phyloP scores from a whole-genome alignment of 208 protist species.

The Wallacemonas sp. region DNA sequence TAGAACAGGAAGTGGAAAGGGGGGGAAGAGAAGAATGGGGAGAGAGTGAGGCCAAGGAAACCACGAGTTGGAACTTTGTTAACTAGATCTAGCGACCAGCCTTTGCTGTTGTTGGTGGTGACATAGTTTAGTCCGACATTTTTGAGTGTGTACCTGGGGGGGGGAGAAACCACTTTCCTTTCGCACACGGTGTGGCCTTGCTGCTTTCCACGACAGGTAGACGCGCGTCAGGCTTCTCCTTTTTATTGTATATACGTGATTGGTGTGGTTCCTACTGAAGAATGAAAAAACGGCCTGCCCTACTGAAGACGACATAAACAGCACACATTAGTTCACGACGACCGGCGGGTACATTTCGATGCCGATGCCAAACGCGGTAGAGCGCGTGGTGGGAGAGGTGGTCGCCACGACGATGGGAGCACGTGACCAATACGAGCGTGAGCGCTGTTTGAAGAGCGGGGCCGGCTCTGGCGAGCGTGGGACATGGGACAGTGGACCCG shows the following conservation, averaged over 20 bases:
- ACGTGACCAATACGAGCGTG: slow-evolving; percentile 40
- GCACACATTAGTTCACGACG: slow-evolving; percentile 6
- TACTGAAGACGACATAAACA: slow-evolving; percentile 13
- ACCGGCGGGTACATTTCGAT: slow-evolving; percentile 61
- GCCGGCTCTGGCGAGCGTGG: neutral
- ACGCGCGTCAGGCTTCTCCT: neutral
- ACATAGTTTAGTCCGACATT: too few relatives aligned
- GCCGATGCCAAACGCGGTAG: slow-evolving; percentile 55
- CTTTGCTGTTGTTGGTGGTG: neutral
- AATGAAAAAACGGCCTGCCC: too few relatives aligned
- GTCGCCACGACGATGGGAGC: slow-evolving; percentile 63
- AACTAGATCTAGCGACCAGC: too few relatives aligned
- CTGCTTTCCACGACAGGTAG: too few relatives aligned
- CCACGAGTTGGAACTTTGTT: too few relatives aligned
- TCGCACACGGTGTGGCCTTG: too few relatives aligned
- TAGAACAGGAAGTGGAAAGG: neutral
- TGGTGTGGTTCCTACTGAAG: neutral
- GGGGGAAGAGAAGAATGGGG: neutral
- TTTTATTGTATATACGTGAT: neutral
- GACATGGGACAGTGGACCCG: neutral
- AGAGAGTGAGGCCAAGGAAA: neutral
- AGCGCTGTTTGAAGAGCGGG: slow-evolving; percentile 58
- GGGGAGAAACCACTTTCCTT: too few relatives aligned
- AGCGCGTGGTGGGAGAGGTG: slow-evolving; percentile 43
- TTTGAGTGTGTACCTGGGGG: too few relatives aligned